Evolutionary conservation across 2,329 filamentous ascomycete genomes (phyloP), one percentile per base, ranked within the genome.

Genomic region (Neobulgaria alba): DNA sequence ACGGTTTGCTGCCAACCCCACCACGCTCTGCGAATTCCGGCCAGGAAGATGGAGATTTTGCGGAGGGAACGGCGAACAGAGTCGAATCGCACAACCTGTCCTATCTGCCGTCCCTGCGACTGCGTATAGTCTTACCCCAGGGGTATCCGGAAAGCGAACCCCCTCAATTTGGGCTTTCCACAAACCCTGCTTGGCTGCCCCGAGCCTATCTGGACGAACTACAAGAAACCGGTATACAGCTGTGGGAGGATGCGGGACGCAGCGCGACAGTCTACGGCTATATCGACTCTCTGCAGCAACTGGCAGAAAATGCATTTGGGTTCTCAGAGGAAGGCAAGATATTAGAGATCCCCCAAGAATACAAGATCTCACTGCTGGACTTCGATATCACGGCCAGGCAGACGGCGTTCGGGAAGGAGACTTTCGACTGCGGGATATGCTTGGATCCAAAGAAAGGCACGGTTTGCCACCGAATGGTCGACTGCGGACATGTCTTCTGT

Each of bases 401-500:
- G 40, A 75, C 77, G 16, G 77, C 79, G 0, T 96, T 95, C 58
- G 81, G 92, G 45, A 78, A 77, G 50, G 83, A 82, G 53, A 94
- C 86, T 0, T 95, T 92, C 57, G 79, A 89, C 38, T 96, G 90
- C 51, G 85, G 83, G 2, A 74, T 96, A 35, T 95, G 89, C 58
- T 64, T 95, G 74, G 90, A 96, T 61, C 88, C 88, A 0, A 95
- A 95, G 62, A 95, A 93, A 60, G 92, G 92, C 1, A 63, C 67
- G 0, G 73, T 69, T 9, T 96, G 92, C 60, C 84, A 96, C 64
- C 76, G 77, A 31, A 80, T 96, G 71, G 64, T 83, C 33, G 78
- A 82, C 43, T 98, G 92, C 61, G 79, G 77, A 0, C 90, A 98
- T 59, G 87, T 96, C 29, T 98, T 96, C 58, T 98, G 92, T 61